Base-by-base conservation (phyloP, 1,284 basidiomycete species). In the Cryptococcus sp. region DNA sequence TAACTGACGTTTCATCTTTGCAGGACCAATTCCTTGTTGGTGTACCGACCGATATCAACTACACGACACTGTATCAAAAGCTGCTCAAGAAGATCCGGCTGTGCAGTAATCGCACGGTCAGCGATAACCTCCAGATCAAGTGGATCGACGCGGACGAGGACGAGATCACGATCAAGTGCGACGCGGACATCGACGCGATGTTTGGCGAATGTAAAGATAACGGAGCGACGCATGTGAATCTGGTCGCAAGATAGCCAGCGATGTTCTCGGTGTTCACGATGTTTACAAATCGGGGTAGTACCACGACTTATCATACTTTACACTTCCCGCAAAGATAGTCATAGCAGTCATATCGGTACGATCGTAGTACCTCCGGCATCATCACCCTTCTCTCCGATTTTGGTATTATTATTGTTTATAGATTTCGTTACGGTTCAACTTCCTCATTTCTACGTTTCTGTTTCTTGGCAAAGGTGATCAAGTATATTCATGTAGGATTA, bases 1-100 rank as follows among this genome's bases (percentile, higher is more conserved):
- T 35, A 25, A 31, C 54, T 53, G 10, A 57, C 49, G 64, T 76
- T 23, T 23, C 38, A 19, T 54, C 20, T 5, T 35, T 88, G 69
- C 88, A 92, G 67, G 93, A 96, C 73, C 87, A 92, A 53, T 96
- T 94, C 74, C 88, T 93, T 62, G 90, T 98, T 60, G 90, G 93
- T 74, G 90, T 95, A 13, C 84, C 91, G 40, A 83, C 87, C 42
- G 79, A 82, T 57, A 90, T 89, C 20, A 84, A 89, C 69, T 95
- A 88, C 75, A 81, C 81, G 56, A 89, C 92, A 40, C 82, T 99
- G 49, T 87, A 93, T 59, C 89, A 93, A 72, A 90, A 89, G 75
- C 91, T 98, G 3, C 87, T 89, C 31, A 88, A 88, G 80, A 98
- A 98, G 84, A 91, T 97, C 66, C 84, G 90, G 22, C 81, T 93